Conservation (phyloP, 306 rosid genomes). For the Fragaria iinumae region DNA sequence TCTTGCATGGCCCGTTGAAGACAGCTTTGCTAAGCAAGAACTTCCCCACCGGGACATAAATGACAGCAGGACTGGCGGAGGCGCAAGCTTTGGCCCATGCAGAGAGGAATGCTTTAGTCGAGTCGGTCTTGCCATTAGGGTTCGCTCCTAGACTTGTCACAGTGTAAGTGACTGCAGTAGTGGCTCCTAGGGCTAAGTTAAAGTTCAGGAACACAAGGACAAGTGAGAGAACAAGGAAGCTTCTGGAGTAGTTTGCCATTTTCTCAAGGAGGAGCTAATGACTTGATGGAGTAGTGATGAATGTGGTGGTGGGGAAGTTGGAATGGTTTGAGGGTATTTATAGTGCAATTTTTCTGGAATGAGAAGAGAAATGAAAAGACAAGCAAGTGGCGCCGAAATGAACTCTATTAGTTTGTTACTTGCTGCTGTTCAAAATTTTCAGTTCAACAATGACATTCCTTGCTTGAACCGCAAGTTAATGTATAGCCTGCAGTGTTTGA, state of each 20-base stretch:
- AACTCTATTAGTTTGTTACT: background rate
- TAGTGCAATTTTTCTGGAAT: background rate
- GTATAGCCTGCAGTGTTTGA: background rate
- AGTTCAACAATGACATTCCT: background rate
- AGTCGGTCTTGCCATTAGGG: constrained; percentile 33
- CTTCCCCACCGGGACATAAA: constrained; percentile 46
- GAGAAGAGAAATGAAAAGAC: background rate
- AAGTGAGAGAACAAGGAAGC: background rate
- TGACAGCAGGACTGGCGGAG: constrained; percentile 26
- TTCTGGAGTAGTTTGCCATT: constrained; percentile 22
- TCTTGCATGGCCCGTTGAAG: constrained; percentile 48
- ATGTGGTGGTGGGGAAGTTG: constrained; percentile 18
- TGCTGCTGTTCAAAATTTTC: background rate
- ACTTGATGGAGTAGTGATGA: background rate
- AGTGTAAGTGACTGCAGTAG: constrained; percentile 11
- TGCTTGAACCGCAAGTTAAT: background rate
- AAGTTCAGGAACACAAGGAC: constrained; percentile 10
- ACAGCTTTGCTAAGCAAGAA: constrained; percentile 30
- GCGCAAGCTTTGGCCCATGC: constrained; percentile 45
- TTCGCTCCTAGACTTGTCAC: constrained; percentile 37
- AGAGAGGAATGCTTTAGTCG: constrained; percentile 26
- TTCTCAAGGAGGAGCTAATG: background rate
- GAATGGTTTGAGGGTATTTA: constrained; percentile 27
- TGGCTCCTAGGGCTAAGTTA: background rate
- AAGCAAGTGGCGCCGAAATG: constrained; percentile 10